phyloP scores from a whole-genome alignment of 371 early-diverging fungal species.

The Lichtheimia hyalospora region DNA sequence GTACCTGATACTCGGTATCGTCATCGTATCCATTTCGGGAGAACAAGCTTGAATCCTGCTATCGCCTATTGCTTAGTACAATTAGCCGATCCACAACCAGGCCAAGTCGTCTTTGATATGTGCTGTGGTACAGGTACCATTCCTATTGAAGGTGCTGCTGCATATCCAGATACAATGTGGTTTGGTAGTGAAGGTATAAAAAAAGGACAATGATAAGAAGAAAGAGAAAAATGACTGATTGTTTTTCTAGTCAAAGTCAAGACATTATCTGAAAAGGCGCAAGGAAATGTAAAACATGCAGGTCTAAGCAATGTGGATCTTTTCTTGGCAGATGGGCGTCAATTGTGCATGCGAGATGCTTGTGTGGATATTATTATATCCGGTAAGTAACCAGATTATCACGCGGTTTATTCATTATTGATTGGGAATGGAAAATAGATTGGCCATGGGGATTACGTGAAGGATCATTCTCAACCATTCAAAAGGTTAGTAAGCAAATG shows the following conservation, averaged over 20 bases:
- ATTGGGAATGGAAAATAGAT: conserved; percentile 19
- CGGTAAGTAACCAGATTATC: conserved; percentile 20
- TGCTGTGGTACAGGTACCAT: conserved; percentile 43
- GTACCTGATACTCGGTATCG: conserved; percentile 27
- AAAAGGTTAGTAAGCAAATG: conserved; percentile 24
- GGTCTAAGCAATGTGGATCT: conserved; percentile 32
- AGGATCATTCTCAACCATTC: conserved; percentile 29
- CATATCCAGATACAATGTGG: conserved; percentile 35
- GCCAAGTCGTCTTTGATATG: conserved; percentile 44
- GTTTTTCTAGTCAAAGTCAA: conserved; percentile 23
- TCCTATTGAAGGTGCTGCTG: conserved; percentile 30
- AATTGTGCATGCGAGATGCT: conserved; percentile 27
- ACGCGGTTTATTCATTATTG: neutral
- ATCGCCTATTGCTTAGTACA: conserved; percentile 43
- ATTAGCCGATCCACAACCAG: conserved; percentile 32
- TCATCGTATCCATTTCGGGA: conserved; percentile 35
- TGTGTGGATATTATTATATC: conserved; percentile 40
- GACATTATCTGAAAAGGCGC: conserved; percentile 35
- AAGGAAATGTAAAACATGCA: conserved; percentile 29
- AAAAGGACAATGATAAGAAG: neutral
- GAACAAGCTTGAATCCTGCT: conserved; percentile 41
- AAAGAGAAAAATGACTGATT: neutral
- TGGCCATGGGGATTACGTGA: conserved; percentile 53
- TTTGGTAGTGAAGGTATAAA: conserved; percentile 42
- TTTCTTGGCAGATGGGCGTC: conserved; percentile 36